Percentiles rank a stretch among this genome's conserved stretches.
These are phyloP conservation scores for Prunus mira DNA, from an alignment of 306 rosid genomes.

Conservation along the genomic window DNA sequence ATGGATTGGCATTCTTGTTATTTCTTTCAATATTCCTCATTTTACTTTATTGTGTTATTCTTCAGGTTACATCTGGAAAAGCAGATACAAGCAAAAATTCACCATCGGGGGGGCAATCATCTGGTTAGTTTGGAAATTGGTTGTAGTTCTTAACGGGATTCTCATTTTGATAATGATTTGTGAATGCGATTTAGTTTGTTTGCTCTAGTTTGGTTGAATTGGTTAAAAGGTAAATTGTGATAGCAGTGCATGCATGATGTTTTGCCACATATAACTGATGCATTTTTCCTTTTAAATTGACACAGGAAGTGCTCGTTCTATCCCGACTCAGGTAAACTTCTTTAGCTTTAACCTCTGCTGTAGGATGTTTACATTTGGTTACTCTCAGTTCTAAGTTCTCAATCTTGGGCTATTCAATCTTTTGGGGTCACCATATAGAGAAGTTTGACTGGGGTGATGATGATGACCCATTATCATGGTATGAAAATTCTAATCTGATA, in stretches of 20 bases:
- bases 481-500: not conserved
- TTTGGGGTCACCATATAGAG: not conserved
- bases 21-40: conserved; percentile 4
- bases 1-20: not conserved
- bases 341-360: not conserved
- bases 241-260: not conserved
- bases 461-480: not conserved
- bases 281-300: conserved; percentile 14
- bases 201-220: not conserved
- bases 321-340: conserved; percentile 50
- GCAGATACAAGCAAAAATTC: conserved; percentile 36
- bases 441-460: not conserved
- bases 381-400: not conserved
- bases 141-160: not conserved
- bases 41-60: conserved; percentile 5
- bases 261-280: not conserved
- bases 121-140: conserved; percentile 50
- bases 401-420: not conserved
- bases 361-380: not conserved
- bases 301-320: conserved; percentile 49
- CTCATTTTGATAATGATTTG: conserved; percentile 2
- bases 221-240: not conserved
- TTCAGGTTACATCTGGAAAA: conserved; percentile 56
- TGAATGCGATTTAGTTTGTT: not conserved
- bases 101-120: conserved; percentile 50